These are phyloP conservation scores for Backusella psychrophila DNA, from an alignment of 192 early-diverging fungal genomes.

Conservation along the genomic window DNA sequence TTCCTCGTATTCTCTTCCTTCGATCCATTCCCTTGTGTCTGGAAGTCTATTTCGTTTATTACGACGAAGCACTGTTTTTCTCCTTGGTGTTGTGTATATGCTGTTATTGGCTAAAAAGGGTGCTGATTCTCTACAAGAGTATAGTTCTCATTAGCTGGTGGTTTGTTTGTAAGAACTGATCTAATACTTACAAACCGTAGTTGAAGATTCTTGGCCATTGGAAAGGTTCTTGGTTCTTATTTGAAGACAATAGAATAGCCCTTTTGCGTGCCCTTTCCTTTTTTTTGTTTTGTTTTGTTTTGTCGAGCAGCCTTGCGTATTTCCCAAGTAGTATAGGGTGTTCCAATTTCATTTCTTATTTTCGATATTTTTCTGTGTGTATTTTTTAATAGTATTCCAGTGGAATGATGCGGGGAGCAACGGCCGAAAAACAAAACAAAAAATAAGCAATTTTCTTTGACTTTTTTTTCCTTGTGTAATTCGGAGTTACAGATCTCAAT, in stretches of 20 bases:
- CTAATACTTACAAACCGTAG: neutral
- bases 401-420: neutral
- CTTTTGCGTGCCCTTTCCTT: neutral
- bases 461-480: neutral
- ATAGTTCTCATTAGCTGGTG: too few relatives aligned
- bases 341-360: neutral
- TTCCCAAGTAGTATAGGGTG: neutral
- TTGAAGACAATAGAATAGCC: neutral
- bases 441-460: neutral
- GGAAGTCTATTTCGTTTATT: neutral
- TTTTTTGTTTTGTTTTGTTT: neutral
- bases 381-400: neutral
- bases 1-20: too few relatives aligned
- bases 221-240: neutral
- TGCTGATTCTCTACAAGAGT: neutral
- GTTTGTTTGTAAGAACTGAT: neutral
- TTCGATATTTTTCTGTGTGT: neutral
- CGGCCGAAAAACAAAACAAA: conserved; percentile 4
- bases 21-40: neutral
- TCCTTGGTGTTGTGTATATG: neutral
- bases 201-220: neutral
- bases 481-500: neutral
- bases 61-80: neutral
- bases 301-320: neutral
- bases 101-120: neutral